Base-by-base conservation (phyloP, 2,329 filamentous ascomycete genomes). In the Paracorniculantispora psalliotae region DNA sequence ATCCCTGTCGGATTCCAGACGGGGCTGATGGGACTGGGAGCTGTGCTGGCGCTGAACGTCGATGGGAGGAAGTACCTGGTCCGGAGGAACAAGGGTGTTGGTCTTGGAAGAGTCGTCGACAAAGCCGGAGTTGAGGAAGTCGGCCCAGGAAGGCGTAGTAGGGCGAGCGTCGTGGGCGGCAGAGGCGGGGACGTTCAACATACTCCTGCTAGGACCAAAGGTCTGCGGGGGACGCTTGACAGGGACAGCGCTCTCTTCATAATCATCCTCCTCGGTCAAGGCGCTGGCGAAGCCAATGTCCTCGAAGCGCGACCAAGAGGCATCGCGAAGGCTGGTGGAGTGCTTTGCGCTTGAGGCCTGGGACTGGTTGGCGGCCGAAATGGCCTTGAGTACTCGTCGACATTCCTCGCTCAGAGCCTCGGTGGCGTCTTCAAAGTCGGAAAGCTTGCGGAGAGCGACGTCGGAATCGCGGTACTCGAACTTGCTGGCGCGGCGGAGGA, bases 131-230 rank as follows among this genome's bases (percentile, higher is more conserved):
- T 92, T 96, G 60, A 99, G 81, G 71, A 99, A 99, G 71, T 99
- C 94, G 3, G 94, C 94, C 94, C 94, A 99, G 0, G 94, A 97
- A 1, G 94, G 94, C 1, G 94, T 99, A 0, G 92, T 97, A 1
- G 94, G 94, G 60, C 94, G 84, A 37, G 84, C 91, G 48, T 88
- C 84, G 46, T 81, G 81, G n/a, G 74, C 81, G 54, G 83, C 83
- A 10, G 90, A 90, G 6, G 83, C 81, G 17, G 91, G 85, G 6
- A 84, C 28, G 21, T 19, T 44, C 8, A 37, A 10, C 56, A 58
- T 44, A 37, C 56, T 58, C 28, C 23, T 51, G 47, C 56, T 58
- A 10, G 56, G 56, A 10, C 56, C 48, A 58, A 58, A 58, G 8
- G 56, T 51, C 33, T 69, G 67, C 4, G 64, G 62, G 15, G 69